Evolutionary conservation across 768 basidiomycete genomes (phyloP), one percentile per base, ranked within the genome.

Genomic region (Candolleomyces efflorescens): DNA sequence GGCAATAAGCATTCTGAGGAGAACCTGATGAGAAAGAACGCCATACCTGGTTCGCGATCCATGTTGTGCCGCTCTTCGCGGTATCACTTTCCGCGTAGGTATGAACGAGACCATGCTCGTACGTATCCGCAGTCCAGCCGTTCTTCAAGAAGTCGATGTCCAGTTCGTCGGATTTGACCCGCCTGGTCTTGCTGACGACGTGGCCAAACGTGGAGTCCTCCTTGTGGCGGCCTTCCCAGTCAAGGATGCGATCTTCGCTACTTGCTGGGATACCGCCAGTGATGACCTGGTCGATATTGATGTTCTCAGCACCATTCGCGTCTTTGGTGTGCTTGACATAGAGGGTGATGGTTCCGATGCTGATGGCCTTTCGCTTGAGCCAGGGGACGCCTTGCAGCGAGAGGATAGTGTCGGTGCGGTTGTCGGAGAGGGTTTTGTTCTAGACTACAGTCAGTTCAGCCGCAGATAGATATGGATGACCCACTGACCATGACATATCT

Each of bases 371-470:
- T 62, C 90, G 82, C 62, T 75, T 87, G 47, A 85, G 58, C 90
- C 90, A 92, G 36, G 84, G 68, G 32, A 92, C 78, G 51, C 90
- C 90, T 67, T 92, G 90, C 2, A 87, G 74, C 32, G 69, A 67
- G 43, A 92, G 82, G 60, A 92, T 85, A 24, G 76, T 75, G 53
- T 90, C 89, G 4, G 78, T 77, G 27, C 62, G 60, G 32, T 66
- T 63, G 62, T 86, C 87, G 41, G 84, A 87, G 54, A 90, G 77
- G 1, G 73, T 45, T 70, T 87, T 90, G 76, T 87, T 90, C 90
- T 91, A 59, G 13, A 46, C 24, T 50, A 24, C 10, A 43, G 13
- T 38, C 24, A 22, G 54, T 26, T 27, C 17, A 23, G 3, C 12
- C 13, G 39, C 23, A 15, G 5, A 22, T 12, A 6, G 38, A 37